phyloP scores from a whole-genome alignment of 768 basidiomycete species.

The Termitomyces sp. region DNA sequence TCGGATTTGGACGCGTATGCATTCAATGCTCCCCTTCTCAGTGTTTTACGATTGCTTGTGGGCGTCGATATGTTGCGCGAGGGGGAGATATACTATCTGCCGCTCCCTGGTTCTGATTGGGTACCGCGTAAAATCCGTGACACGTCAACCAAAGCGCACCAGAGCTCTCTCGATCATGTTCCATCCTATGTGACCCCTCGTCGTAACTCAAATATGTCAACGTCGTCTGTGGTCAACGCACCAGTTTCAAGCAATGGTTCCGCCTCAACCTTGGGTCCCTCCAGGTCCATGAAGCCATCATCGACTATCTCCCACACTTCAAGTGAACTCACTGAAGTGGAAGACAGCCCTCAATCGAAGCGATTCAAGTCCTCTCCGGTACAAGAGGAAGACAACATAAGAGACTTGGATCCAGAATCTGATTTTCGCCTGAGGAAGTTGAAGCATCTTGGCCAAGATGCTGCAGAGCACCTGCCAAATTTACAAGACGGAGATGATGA shows the following conservation, averaged over 20 bases:
- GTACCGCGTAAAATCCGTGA: conserved; percentile 17
- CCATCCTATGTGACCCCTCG: conserved; percentile 22
- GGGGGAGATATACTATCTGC: conserved; percentile 63
- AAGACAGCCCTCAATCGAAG: conserved; percentile 23
- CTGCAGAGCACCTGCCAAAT: neutral
- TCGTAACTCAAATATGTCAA: conserved; percentile 18
- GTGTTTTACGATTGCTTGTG: conserved; percentile 56
- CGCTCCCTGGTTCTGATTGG: conserved; percentile 43
- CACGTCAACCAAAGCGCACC: neutral
- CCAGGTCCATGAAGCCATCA: conserved; percentile 16
- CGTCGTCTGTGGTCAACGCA: conserved; percentile 19
- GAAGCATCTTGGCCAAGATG: conserved; percentile 1
- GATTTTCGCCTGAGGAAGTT: neutral
- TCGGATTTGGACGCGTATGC: conserved; percentile 47
- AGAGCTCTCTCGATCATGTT: conserved; percentile 8
- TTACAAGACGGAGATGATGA: neutral
- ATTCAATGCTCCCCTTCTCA: conserved; percentile 51
- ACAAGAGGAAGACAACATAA: conserved; percentile 15
- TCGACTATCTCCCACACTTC: conserved; percentile 22
- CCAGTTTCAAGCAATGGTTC: conserved; percentile 26
- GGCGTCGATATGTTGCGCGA: conserved; percentile 64
- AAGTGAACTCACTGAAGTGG: conserved; percentile 24
- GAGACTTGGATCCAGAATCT: conserved; percentile 1
- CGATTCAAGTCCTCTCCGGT: conserved; percentile 20
- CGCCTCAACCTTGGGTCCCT: conserved; percentile 21